Evolutionary conservation across 2,329 filamentous ascomycete species (phyloP), one percentile per base, ranked within the genome.

Genomic region (Cladobotryum protrusum): DNA sequence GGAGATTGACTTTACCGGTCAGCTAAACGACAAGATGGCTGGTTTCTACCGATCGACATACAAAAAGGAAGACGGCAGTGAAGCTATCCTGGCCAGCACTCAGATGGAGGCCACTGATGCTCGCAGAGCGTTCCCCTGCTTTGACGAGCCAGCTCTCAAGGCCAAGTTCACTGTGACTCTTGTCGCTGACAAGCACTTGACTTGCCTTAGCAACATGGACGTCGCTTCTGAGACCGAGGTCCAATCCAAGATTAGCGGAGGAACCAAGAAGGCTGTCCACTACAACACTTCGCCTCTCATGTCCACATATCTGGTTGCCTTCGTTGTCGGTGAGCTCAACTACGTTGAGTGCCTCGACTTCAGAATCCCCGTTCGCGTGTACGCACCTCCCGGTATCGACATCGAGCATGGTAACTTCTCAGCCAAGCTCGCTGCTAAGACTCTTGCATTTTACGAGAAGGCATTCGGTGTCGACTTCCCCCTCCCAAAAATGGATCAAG

Each of bases 81-180:
- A 85, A 52, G 87, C 87, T 58, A 86, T 91, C 66, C 77, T 97
- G 63, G 92, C 91, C 24, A 92, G 90, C 20, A 89, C 89, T 15
- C 92, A 97, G 75, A 95, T 97, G 87, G 92, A 97, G 74, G 86
- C 92, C 36, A 96, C 92, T 13, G 92, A 97, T 72, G 91, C 89
- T 54, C 82, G 92, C 61, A 81, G 91, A 60, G 90, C 92, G 6
- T 95, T 97, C 72, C 92, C 92, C 40, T 96, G 92, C 72, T 96
- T 96, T 67, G 92, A 97, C 64, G 93, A 97, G 74, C 92, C 92
- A 24, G 86, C 89, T 20, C 78, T 97, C 59, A 97, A 97, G 76
- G 89, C 92, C 36, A 85, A 87, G 57, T 97, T 95, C 71, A 92
- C 89, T 29, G 83, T 96, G 56, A 96, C 91, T 0, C 77, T 97